Evolutionary conservation across 2,329 filamentous ascomycete species (phyloP), one percentile per base, ranked within the genome.

Genomic region (Ophiostoma himal-ulmi): DNA sequence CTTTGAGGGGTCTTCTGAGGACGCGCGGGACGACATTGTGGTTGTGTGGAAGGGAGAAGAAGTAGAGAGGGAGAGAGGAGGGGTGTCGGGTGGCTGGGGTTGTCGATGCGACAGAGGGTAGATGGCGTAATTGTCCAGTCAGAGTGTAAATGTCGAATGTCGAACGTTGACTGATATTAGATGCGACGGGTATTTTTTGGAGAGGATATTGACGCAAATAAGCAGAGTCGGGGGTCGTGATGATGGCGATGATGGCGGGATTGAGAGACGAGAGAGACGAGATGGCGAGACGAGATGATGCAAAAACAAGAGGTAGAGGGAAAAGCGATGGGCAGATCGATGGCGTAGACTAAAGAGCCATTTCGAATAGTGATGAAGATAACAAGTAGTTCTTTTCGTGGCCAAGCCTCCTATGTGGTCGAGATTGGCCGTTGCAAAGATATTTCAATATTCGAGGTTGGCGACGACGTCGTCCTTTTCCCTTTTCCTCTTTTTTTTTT

Each of bases 1-100:
- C 79, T 86, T 86, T 62, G 76, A 74, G 17, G 74, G 73, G 73
- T 78, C 77, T 67, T 75, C 74, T 73, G 71, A 72, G n/a, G 74
- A 70, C 3, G 65, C 62, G 39, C 73, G 70, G 22, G 74, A 73
- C 30, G 74, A 70, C 75, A 75, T 75, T 10, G 17, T 34, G 39
- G 39, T 22, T 34, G 13, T 14, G 36, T n/a, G n/a, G 62, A n/a
- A 39, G 36, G 14, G 10, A 36, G 62, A n/a, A n/a, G 52, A 57
- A 22, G 48, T 44, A 64, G 22, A 36, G 4, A 10, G 14, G 14
- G 37, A 20, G 34, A 20, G 34, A n/a, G 36, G 36, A n/a, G n/a
- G 36, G 57, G 10, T 8, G 20, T 39, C 10, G 62, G 34, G 36
- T 65, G 62, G 34, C 62, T 37, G 60, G 34, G 60, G 60, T 10